Conservation (phyloP, 2,329 filamentous ascomycete species). For the Paecilomyces variotii region DNA sequence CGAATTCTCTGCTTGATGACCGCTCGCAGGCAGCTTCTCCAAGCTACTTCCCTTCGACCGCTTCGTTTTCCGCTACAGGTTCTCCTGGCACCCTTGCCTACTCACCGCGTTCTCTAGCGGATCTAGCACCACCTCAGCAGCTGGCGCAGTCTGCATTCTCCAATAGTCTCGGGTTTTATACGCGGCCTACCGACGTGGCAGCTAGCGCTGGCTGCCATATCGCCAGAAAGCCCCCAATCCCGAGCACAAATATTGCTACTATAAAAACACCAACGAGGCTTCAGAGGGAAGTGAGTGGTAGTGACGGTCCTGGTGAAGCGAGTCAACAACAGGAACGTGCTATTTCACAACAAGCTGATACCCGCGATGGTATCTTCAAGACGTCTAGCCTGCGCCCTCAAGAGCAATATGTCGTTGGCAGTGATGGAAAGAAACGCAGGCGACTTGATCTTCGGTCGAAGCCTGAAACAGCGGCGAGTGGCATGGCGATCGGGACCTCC, state of each 20-base stretch:
- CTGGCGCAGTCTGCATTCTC: neutral
- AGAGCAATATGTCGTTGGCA: conserved; percentile 18
- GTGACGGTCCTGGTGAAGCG: neutral
- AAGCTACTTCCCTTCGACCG: neutral
- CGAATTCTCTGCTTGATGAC: conserved; percentile 2
- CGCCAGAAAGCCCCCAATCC: neutral
- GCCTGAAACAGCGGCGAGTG: conserved; percentile 1
- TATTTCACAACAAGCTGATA: neutral
- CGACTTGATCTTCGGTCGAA: conserved; percentile 14
- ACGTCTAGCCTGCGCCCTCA: conserved; percentile 7
- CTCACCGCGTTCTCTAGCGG: neutral
- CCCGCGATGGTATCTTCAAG: neutral
- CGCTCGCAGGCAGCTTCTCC: conserved; percentile 2
- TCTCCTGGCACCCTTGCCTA: neutral
- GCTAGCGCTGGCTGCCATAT: neutral
- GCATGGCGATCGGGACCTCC: neutral
- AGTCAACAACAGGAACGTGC: neutral
- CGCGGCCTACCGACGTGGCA: neutral
- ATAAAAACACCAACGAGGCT: neutral
- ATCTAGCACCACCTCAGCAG: neutral
- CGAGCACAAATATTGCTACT: neutral
- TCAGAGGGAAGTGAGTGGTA: neutral
- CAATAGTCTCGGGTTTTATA: neutral
- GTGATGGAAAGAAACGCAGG: conserved; percentile 22
- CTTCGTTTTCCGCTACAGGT: neutral